Evolutionary conservation across 1,284 basidiomycete species (phyloP), one percentile per base, ranked within the genome.

Genomic region (Exobasidium cylindrosporum): DNA sequence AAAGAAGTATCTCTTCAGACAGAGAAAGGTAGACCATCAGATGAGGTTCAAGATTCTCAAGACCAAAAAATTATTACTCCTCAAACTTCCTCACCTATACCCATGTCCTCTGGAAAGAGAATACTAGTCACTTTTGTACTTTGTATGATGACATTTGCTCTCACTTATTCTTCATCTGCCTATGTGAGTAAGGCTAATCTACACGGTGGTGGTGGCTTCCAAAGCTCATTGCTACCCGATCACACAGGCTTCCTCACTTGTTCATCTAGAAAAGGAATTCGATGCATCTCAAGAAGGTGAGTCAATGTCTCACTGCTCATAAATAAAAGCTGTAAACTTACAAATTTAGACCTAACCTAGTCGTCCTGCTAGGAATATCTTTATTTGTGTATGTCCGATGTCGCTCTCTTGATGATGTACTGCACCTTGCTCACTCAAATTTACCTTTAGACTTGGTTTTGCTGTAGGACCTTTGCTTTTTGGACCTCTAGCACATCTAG

Each of bases 141-240:
- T 13, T 61, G 61, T 3, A 1, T 40, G 29, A 65, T 65, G 65
- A 66, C 67, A 10, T 45, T 69, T 17, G 66, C 65, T 14, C 64
- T 62, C 32, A 69, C 67, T 4, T 69, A 61, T 35, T 54, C 61
- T 30, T 69, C 67, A 32, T 66, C 65, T 7, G 62, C 67, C 3
- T 69, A 62, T 47, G 61, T n/a, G n/a, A n/a, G n/a, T n/a, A n/a
- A n/a, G n/a, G n/a, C n/a, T n/a, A n/a, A n/a, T n/a, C n/a, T n/a
- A n/a, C n/a, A n/a, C n/a, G n/a, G n/a, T n/a, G n/a, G n/a, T n/a
- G n/a, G n/a, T n/a, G n/a, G n/a, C n/a, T n/a, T n/a, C n/a, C n/a
- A n/a, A n/a, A n/a, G n/a, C n/a, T n/a, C n/a, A n/a, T n/a, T n/a
- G n/a, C n/a, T n/a, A n/a, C n/a, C n/a, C n/a, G n/a, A n/a, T n/a